Evolutionary conservation across 495 filamentous ascomycete species (phyloP).

Genomic region (Corynascus novoguineensis): DNA sequence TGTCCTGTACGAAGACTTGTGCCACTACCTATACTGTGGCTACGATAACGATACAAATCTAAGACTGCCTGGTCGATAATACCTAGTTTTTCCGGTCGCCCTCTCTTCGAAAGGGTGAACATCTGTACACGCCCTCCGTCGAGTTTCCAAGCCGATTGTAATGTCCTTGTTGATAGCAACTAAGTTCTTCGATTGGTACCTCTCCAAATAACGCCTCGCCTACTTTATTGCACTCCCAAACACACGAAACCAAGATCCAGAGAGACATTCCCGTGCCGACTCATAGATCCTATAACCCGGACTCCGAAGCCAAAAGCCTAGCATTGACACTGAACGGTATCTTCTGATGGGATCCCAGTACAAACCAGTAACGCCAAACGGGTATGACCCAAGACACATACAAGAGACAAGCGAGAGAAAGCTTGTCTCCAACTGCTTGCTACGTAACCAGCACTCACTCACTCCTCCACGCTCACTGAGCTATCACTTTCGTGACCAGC

Average conservation of each 20-base stretch:
- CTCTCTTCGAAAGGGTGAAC: no score
- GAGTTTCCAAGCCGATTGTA: no score
- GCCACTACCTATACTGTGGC: no score
- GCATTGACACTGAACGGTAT: not conserved
- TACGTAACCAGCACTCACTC: not conserved
- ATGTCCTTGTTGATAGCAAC: no score
- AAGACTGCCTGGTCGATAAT: no score
- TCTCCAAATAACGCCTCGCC: no score
- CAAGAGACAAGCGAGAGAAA: not conserved
- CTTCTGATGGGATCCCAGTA: not conserved
- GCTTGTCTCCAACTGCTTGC: not conserved
- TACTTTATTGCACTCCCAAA: not conserved
- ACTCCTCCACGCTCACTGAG: conserved; percentile 34
- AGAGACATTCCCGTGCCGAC: not conserved
- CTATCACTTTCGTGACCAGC: conserved; percentile 23
- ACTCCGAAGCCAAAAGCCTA: not conserved
- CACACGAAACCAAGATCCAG: not conserved
- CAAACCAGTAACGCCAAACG: not conserved
- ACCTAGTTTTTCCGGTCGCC: no score
- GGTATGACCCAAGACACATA: not conserved
- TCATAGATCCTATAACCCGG: not conserved
- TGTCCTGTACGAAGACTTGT: no score
- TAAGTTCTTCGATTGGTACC: not conserved
- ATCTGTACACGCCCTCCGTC: no score
- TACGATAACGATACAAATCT: no score